A percentile compares a stretch with the other conserved stretches of the same genome.
Conservation (phyloP, 495 filamentous ascomycete genomes). For the Neurospora sp. region DNA sequence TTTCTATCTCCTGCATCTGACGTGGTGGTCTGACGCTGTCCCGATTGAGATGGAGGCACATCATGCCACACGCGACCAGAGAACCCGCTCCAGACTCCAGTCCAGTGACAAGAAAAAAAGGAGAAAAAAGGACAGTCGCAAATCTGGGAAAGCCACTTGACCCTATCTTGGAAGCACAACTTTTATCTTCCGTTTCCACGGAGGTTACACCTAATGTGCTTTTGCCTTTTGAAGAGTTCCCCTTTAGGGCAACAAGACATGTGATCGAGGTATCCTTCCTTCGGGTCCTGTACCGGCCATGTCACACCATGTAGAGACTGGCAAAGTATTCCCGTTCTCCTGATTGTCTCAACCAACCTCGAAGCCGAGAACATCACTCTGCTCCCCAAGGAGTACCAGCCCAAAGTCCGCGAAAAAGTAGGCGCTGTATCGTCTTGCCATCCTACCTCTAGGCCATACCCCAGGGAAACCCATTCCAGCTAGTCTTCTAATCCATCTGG, state of each 20-base stretch:
- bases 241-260: not conserved
- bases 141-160: not conserved
- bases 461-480: not conserved
- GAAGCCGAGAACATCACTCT: too few species aligned
- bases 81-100: not conserved
- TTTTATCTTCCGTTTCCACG: not conserved
- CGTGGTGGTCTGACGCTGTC: not conserved
- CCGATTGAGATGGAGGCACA: not conserved
- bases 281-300: not conserved
- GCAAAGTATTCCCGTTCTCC: too few species aligned
- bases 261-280: not conserved
- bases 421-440: not conserved
- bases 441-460: not conserved
- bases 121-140: not conserved
- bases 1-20: not conserved
- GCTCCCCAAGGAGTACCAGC: too few species aligned
- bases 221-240: not conserved
- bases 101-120: not conserved
- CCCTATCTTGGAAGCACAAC: not conserved
- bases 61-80: not conserved
- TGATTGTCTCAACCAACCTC: too few species aligned
- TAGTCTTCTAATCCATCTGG: not conserved
- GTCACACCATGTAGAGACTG: not conserved
- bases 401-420: not conserved
- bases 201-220: not conserved